Evolutionary conservation across 345 rosid genomes (phyloP).

Genomic region (Physaria fendleri): DNA sequence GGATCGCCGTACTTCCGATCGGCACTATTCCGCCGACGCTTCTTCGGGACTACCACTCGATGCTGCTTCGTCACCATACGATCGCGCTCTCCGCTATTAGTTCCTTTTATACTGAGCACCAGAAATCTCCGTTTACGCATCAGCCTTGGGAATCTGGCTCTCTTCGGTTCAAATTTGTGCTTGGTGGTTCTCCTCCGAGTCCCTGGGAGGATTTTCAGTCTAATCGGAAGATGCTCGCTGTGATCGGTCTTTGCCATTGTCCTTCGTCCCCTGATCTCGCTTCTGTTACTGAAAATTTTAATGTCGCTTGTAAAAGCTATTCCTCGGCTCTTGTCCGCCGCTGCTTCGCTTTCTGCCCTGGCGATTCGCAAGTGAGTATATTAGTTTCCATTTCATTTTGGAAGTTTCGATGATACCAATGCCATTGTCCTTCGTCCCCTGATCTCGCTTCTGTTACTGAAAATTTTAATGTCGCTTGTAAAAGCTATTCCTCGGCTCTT

Average conservation of each 20-base stretch:
- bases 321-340: constrained; percentile 73
- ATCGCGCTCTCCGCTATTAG: constrained; percentile 77
- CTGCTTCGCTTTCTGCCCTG: constrained; percentile 90
- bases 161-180: constrained; percentile 81
- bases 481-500: constrained; percentile 61
- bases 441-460: constrained; percentile 64
- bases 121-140: constrained; percentile 86
- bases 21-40: constrained; percentile 58
- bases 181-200: constrained; percentile 89
- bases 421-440: constrained; percentile 90
- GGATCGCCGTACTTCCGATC: constrained; percentile 86
- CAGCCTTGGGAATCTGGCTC: constrained; percentile 97
- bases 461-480: constrained; percentile 52
- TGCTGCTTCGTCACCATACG: constrained; percentile 68
- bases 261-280: constrained; percentile 87
- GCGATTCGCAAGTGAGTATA: constrained; percentile 69
- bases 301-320: constrained; percentile 49
- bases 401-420: too few species aligned
- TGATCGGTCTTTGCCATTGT: constrained; percentile 88
- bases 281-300: constrained; percentile 51
- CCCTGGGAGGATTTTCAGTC: constrained; percentile 99
- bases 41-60: constrained; percentile 77
- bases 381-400: background rate
- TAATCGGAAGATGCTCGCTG: constrained; percentile 86
- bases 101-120: constrained; percentile 97